phyloP scores from a whole-genome alignment of 1,284 basidiomycete species.

The Trametes sp. region DNA sequence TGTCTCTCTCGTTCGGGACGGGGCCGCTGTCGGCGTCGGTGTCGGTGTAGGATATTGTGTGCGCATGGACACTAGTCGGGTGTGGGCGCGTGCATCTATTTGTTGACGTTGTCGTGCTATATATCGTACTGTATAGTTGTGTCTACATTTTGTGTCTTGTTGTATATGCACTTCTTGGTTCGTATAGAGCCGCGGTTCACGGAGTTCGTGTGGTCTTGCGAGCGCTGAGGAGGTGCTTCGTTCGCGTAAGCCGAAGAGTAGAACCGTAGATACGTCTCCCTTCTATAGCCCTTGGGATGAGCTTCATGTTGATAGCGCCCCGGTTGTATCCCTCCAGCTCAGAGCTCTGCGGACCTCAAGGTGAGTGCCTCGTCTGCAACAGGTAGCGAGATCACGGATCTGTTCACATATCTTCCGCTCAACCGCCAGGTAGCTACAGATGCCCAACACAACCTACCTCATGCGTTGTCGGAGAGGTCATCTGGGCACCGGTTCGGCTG shows the following conservation, averaged over 20 bases:
- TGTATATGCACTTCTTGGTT: slow-evolving; percentile 1
- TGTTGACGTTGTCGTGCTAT: slow-evolving; percentile 24
- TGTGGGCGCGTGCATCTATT: slow-evolving; percentile 16
- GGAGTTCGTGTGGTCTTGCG: not conserved
- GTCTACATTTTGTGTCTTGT: slow-evolving; percentile 14
- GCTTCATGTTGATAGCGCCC: no score
- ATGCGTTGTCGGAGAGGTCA: no score
- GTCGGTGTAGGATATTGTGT: not conserved
- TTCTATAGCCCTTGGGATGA: not conserved
- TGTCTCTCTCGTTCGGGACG: not conserved
- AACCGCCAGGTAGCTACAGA: no score
- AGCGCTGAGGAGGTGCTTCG: not conserved
- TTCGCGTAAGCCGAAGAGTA: not conserved
- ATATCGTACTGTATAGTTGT: slow-evolving; percentile 29
- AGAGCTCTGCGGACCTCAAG: no score
- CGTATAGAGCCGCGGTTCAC: not conserved
- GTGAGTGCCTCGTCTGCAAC: no score
- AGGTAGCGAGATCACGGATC: no score
- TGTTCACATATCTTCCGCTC: no score
- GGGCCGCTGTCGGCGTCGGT: not conserved
- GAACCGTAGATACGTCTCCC: not conserved
- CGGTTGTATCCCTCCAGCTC: no score
- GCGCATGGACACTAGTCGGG: not conserved
- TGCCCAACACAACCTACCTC: no score
- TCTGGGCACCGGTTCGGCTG: no score